Conservation (phyloP, 768 basidiomycete species). For the Vararia minispora region DNA sequence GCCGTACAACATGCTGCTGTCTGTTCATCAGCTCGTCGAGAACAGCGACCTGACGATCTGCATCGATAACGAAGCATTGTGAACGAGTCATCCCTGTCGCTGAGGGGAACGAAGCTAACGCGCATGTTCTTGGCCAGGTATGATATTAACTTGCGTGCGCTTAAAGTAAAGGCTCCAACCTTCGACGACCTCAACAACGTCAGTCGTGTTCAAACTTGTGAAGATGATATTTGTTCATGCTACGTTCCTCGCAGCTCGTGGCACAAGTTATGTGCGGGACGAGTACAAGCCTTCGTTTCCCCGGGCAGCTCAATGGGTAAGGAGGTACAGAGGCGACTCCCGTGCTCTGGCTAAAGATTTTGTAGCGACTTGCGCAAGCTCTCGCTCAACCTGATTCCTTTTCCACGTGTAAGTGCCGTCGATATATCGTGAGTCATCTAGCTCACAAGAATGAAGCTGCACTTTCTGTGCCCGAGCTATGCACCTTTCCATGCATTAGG, state of each 20-base stretch:
- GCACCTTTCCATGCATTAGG: constrained; percentile 76
- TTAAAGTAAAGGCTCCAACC: constrained; percentile 52
- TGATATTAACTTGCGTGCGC: constrained; percentile 52
- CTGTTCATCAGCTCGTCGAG: constrained; percentile 83
- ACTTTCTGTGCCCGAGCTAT: constrained; percentile 94
- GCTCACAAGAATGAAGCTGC: constrained; percentile 44
- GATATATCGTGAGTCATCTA: background rate
- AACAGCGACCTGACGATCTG: constrained; percentile 77
- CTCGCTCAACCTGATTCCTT: constrained; percentile 89
- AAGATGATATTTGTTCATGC: background rate
- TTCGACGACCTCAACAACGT: constrained; percentile 66
- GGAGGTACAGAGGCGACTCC: constrained; percentile 19
- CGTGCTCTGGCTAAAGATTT: constrained; percentile 1
- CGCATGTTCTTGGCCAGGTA: constrained; percentile 34
- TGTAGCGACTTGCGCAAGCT: constrained; percentile 77
- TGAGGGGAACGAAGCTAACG: background rate
- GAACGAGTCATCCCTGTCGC: constrained; percentile 16
- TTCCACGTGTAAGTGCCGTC: constrained; percentile 64
- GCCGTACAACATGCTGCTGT: constrained; percentile 82
- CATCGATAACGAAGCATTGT: constrained; percentile 85
- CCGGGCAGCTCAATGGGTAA: constrained; percentile 87
- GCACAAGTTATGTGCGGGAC: constrained; percentile 92
- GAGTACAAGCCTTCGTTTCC: constrained; percentile 85
- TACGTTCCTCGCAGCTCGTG: constrained; percentile 37
- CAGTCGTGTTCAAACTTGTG: constrained; percentile 13